These are phyloP conservation scores for Aplosporella prunicola DNA, from an alignment of 2,329 filamentous ascomycete species.

Conservation along the genomic window DNA sequence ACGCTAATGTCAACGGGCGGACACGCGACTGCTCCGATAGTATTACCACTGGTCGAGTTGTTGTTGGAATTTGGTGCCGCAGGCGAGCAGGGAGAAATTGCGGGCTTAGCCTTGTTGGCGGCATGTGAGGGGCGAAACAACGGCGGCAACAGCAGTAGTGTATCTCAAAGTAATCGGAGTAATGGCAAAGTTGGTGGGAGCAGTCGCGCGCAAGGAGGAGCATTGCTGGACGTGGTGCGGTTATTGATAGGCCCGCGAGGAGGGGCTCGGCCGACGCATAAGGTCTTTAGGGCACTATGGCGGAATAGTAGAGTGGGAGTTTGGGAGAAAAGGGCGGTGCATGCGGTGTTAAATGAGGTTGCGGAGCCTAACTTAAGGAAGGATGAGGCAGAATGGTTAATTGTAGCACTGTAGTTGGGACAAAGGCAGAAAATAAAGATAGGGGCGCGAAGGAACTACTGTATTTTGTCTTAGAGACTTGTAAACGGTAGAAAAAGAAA, in stretches of 20 bases:
- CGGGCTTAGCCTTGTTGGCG: background rate
- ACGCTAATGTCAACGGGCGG: too few species aligned
- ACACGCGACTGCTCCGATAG: too few species aligned
- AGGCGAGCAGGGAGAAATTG: background rate
- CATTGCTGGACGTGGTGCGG: background rate
- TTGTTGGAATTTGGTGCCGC: too few species aligned
- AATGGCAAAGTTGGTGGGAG: too few species aligned
- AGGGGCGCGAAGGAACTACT: too few species aligned
- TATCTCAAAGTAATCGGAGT: too few species aligned
- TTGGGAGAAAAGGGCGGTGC: background rate
- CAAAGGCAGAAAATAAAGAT: too few species aligned
- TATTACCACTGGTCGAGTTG: too few species aligned
- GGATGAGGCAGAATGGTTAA: slow-evolving; percentile 2
- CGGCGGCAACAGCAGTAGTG: background rate
- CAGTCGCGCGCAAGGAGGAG: background rate
- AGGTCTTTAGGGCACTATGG: background rate
- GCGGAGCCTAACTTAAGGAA: background rate
- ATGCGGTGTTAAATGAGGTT: background rate
- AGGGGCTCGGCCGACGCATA: background rate
- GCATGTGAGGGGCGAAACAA: background rate
- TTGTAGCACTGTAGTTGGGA: background rate
- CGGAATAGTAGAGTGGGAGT: background rate
- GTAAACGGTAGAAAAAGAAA: too few species aligned
- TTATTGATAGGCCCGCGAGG: background rate
- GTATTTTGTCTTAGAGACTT: too few species aligned